Evolutionary conservation across 1,139 yeast species (phyloP).

Genomic region (Suhomyces terraborum): DNA sequence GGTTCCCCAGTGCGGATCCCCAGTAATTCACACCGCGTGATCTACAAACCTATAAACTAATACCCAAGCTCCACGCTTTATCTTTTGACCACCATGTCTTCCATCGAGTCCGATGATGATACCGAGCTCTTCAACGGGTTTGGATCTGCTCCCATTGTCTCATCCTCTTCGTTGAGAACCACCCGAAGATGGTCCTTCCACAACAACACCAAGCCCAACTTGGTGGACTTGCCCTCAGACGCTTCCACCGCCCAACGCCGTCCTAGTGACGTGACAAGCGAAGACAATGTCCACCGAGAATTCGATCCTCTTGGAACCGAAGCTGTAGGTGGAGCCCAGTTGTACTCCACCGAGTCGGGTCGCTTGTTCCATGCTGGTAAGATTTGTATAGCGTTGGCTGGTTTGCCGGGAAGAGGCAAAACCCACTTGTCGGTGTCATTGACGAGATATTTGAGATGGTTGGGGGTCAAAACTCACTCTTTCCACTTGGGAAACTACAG

Average conservation of each 20-base stretch:
- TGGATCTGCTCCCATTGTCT: constrained; percentile 38
- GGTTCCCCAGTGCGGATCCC: neutral
- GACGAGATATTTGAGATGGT: constrained; percentile 89
- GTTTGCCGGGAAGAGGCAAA: constrained; percentile 95
- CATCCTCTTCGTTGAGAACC: constrained; percentile 29
- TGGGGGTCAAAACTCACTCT: constrained; percentile 89
- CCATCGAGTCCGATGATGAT: constrained; percentile 33
- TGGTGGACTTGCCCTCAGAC: constrained; percentile 36
- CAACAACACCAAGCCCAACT: constrained; percentile 38
- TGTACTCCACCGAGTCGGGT: constrained; percentile 89
- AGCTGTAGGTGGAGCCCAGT: constrained; percentile 56
- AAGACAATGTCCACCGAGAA: constrained; percentile 57
- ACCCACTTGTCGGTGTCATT: constrained; percentile 90
- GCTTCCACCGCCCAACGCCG: constrained; percentile 33
- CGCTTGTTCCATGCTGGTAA: constrained; percentile 94
- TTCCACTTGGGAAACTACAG: constrained; percentile 94
- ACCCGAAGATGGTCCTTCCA: constrained; percentile 50
- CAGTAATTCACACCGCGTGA: neutral
- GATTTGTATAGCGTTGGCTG: constrained; percentile 84
- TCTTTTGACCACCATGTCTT: constrained; percentile 16
- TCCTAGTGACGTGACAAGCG: constrained; percentile 45
- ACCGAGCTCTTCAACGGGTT: constrained; percentile 43
- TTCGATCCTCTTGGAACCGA: constrained; percentile 60
- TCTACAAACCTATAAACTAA: too few species aligned
- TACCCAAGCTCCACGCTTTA: neutral